Conservation (phyloP, 2,329 filamentous ascomycete species). For the Purpureocillium takamizusanense region DNA sequence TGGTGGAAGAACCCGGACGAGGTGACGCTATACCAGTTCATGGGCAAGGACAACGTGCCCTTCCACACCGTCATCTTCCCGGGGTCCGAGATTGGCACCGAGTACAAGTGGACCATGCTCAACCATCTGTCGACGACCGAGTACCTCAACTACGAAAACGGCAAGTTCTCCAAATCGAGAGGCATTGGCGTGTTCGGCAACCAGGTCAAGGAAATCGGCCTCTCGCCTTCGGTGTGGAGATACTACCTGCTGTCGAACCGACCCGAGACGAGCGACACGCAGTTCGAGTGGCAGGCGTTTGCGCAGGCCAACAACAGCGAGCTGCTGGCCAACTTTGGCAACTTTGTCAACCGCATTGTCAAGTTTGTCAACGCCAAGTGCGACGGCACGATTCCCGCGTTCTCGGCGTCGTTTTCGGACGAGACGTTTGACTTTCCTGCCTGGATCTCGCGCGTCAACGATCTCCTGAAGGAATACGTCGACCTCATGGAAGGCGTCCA, state of each 20-base stretch:
- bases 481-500: constrained; percentile 62
- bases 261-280: constrained; percentile 76
- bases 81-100: constrained; percentile 73
- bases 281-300: constrained; percentile 84
- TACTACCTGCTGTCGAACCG: constrained; percentile 83
- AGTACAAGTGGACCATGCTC: constrained; percentile 81
- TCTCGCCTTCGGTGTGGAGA: constrained; percentile 82
- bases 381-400: constrained; percentile 59
- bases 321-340: constrained; percentile 67
- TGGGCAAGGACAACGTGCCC: constrained; percentile 67
- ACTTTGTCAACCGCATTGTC: constrained; percentile 65
- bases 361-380: constrained; percentile 74
- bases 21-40: constrained; percentile 86
- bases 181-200: constrained; percentile 88
- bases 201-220: constrained; percentile 77
- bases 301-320: constrained; percentile 82
- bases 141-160: constrained; percentile 75
- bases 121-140: constrained; percentile 85
- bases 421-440: constrained; percentile 36
- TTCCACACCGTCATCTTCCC: constrained; percentile 85
- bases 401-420: constrained; percentile 42
- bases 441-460: constrained; percentile 33
- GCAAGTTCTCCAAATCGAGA: constrained; percentile 89
- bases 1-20: constrained; percentile 92
- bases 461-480: constrained; percentile 57